Evolutionary conservation across 441 rosid species (phyloP).

Genomic region (Eutrema salsugineum): DNA sequence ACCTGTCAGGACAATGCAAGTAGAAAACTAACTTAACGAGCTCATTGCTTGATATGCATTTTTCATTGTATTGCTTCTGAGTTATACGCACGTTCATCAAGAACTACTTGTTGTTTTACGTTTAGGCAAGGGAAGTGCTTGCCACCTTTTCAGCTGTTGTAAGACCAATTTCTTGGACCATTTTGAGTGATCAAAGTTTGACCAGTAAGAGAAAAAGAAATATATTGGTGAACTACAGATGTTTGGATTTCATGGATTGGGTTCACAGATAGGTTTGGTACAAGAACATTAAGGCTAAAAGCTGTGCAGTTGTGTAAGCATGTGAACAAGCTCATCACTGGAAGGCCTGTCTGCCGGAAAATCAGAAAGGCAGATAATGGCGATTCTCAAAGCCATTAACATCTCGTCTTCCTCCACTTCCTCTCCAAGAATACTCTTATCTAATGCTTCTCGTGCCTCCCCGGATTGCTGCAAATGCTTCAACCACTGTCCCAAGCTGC

Average conservation of each 20-base stretch:
- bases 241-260: not conserved
- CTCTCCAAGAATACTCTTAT: conserved; percentile 80
- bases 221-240: conserved; percentile 10
- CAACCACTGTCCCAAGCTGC: conserved; percentile 79
- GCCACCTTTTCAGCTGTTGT: not conserved
- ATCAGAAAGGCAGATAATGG: conserved; percentile 85
- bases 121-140: not conserved
- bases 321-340: conserved; percentile 88
- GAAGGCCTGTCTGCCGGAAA: conserved; percentile 89
- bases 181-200: not conserved
- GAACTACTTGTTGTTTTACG: not conserved
- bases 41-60: conserved; percentile 1
- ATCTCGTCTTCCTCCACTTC: conserved; percentile 96
- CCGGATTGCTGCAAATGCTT: conserved; percentile 83
- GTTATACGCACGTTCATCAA: not conserved
- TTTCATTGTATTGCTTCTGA: conserved; percentile 11
- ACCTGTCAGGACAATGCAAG: conserved; percentile 23
- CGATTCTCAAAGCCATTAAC: conserved; percentile 90
- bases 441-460: conserved; percentile 83
- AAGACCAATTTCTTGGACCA: conserved; percentile 8
- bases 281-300: conserved; percentile 39
- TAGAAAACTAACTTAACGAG: conserved; percentile 22
- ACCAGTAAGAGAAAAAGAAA: not conserved
- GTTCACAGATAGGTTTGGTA: not conserved
- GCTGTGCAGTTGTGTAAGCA: conserved; percentile 96